These are phyloP conservation scores for Fusarium camptoceras DNA, from an alignment of 2,329 filamentous ascomycete species.

Conservation along the genomic window DNA sequence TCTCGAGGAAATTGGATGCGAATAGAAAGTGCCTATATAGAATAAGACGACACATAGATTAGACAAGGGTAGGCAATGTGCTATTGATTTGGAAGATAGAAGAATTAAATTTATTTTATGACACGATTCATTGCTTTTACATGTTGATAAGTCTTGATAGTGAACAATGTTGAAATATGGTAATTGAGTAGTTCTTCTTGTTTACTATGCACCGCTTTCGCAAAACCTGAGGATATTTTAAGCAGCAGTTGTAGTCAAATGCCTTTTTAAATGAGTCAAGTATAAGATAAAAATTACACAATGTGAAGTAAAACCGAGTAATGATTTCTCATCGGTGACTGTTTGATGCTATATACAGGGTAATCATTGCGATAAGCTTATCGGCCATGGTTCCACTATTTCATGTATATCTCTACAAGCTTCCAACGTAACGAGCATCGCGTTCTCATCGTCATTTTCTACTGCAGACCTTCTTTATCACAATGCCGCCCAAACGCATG, in stretches of 20 bases:
- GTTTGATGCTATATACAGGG: conserved; percentile 16
- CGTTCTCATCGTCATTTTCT: conserved; percentile 20
- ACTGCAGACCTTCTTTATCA: conserved; percentile 12
- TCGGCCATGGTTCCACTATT: conserved; percentile 32
- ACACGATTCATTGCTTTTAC: background rate
- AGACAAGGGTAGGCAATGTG: background rate
- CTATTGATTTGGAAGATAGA: background rate
- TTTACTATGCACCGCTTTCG: background rate
- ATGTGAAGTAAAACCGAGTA: background rate
- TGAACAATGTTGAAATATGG: background rate
- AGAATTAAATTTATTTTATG: background rate
- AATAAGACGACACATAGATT: background rate
- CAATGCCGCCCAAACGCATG: conserved; percentile 84
- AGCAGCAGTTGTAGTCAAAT: background rate
- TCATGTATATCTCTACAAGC: conserved; percentile 20
- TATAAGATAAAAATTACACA: background rate
- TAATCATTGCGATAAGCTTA: conserved; percentile 35
- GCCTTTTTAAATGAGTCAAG: too few species aligned
- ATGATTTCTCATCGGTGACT: background rate
- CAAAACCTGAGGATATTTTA: background rate
- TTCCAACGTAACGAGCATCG: conserved; percentile 39
- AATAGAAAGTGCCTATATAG: conserved; percentile 14
- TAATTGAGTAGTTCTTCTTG: background rate
- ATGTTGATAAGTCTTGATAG: background rate
- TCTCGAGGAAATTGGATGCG: conserved; percentile 60